Percentiles rank a stretch among this genome's conserved stretches.
Conservation (phyloP, 306 rosid genomes). For the Biancaea sappan region DNA sequence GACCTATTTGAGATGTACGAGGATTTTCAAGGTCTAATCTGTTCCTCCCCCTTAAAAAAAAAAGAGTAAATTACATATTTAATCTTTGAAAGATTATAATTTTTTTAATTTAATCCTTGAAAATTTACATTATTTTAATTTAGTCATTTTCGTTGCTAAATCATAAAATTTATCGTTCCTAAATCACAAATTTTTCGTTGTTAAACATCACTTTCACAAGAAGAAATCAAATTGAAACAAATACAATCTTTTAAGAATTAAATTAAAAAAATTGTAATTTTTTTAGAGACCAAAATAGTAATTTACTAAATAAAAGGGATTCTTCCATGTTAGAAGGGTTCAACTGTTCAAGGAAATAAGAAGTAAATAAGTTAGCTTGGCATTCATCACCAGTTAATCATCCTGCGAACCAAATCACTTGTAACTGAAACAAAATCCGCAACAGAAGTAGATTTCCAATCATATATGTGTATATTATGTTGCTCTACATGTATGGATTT, state of each 20-base stretch:
- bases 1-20: conserved; percentile 4
- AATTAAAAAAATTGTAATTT: too few relatives aligned
- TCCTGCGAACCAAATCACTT: background rate
- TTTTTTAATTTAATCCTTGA: too few relatives aligned
- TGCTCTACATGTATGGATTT: conserved; percentile 20
- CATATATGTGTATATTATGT: background rate
- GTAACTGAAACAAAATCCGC: background rate
- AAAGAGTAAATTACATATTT: too few relatives aligned
- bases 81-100: too few relatives aligned
- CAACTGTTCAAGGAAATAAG: background rate
- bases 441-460: background rate
- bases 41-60: background rate
- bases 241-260: too few relatives aligned
- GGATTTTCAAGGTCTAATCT: background rate
- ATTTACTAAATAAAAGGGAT: background rate
- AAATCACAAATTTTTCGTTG: too few relatives aligned
- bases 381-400: background rate
- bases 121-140: too few relatives aligned
- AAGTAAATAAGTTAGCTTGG: background rate
- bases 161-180: too few relatives aligned
- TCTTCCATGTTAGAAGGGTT: background rate
- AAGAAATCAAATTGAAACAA: too few relatives aligned
- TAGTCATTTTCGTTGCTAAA: too few relatives aligned
- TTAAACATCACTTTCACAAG: too few relatives aligned
- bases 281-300: too few relatives aligned